These are phyloP conservation scores for Venturia carpophila DNA, from an alignment of 2,329 filamentous ascomycete genomes.

Conservation along the genomic window DNA sequence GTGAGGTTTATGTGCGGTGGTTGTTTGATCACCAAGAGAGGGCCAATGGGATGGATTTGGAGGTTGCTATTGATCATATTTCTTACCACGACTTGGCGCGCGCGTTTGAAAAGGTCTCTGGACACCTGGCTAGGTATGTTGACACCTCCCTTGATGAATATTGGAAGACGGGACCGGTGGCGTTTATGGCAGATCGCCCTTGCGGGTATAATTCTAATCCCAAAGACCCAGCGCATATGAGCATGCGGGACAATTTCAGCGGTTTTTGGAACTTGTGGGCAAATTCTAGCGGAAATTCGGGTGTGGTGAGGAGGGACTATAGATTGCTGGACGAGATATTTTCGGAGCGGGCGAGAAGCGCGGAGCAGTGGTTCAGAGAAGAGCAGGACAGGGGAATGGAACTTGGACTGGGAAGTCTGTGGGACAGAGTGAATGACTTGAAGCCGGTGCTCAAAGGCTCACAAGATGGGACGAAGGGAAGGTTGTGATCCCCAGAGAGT, in stretches of 20 bases:
- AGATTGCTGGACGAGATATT: slow-evolving; percentile 45
- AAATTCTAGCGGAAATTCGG: slow-evolving; percentile 35
- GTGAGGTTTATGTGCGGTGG: slow-evolving; percentile 26
- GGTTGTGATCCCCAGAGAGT: too few relatives aligned
- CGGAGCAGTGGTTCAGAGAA: slow-evolving; percentile 42
- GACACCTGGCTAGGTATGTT: slow-evolving; percentile 26
- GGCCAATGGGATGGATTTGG: slow-evolving; percentile 25
- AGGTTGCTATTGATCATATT: slow-evolving; percentile 26
- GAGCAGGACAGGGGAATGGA: slow-evolving; percentile 32
- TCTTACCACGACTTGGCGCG: slow-evolving; percentile 26
- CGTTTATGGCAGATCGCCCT: slow-evolving; percentile 39
- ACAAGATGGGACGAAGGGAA: slow-evolving; percentile 15
- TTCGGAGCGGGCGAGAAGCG: slow-evolving; percentile 41
- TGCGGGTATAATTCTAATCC: slow-evolving; percentile 30
- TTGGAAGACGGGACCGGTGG: slow-evolving; percentile 37
- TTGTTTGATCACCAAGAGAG: slow-evolving; percentile 25
- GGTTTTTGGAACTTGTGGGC: slow-evolving; percentile 45
- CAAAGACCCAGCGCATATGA: slow-evolving; percentile 34
- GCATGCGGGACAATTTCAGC: slow-evolving; percentile 41
- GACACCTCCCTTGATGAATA: slow-evolving; percentile 26
- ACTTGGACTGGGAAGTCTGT: slow-evolving; percentile 26
- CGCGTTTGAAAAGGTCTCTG: slow-evolving; percentile 29
- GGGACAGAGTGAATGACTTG: slow-evolving; percentile 28
- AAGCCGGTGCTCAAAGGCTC: slow-evolving; percentile 37
- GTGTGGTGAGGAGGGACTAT: slow-evolving; percentile 41